Percentiles rank a stretch among this genome's conserved stretches.
Conservation (phyloP, 2,329 filamentous ascomycete genomes). For the Xylogone sp. region DNA sequence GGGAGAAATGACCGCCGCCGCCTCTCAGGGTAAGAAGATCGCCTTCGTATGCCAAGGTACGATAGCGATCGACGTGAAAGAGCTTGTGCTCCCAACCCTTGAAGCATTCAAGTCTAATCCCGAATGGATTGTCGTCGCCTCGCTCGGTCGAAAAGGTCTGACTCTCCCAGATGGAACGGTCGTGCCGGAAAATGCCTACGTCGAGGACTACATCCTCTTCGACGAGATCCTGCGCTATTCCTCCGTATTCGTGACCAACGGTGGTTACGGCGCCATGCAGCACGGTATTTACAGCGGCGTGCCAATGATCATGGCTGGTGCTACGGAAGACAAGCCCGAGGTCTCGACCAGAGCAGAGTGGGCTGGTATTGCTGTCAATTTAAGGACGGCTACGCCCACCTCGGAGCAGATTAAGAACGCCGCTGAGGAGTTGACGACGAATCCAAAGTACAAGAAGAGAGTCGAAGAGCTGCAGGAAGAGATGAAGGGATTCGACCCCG, state of each 20-base stretch:
- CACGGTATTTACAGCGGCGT: constrained; percentile 29
- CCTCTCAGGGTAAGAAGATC: constrained; percentile 36
- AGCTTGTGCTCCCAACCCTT: constrained; percentile 33
- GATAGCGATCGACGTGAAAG: constrained; percentile 22
- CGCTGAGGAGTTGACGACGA: constrained; percentile 11
- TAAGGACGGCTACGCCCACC: constrained; percentile 17
- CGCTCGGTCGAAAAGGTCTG: constrained; percentile 23
- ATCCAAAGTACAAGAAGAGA: constrained; percentile 15
- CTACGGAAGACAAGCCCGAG: constrained; percentile 31
- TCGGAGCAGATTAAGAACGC: constrained; percentile 9
- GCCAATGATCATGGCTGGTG: constrained; percentile 30
- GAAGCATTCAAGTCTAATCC: constrained; percentile 28
- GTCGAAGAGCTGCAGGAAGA: constrained; percentile 14
- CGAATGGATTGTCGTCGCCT: constrained; percentile 31
- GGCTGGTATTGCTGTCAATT: constrained; percentile 33
- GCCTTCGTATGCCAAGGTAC: constrained; percentile 35
- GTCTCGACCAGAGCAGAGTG: constrained; percentile 28
- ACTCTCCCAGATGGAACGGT: constrained; percentile 22
- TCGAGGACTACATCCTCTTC: constrained; percentile 34
- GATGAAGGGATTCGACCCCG: constrained; percentile 13
- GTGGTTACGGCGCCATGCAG: constrained; percentile 33
- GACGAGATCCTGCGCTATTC: constrained; percentile 30
- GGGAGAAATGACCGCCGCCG: constrained; percentile 34
- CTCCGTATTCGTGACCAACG: constrained; percentile 32
- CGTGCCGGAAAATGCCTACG: constrained; percentile 29